A percentile compares a stretch with the other conserved stretches of the same genome.
Evolutionary conservation across 371 early-diverging fungal genomes (phyloP).

Genomic region (Choanephora cucurbitarum): DNA sequence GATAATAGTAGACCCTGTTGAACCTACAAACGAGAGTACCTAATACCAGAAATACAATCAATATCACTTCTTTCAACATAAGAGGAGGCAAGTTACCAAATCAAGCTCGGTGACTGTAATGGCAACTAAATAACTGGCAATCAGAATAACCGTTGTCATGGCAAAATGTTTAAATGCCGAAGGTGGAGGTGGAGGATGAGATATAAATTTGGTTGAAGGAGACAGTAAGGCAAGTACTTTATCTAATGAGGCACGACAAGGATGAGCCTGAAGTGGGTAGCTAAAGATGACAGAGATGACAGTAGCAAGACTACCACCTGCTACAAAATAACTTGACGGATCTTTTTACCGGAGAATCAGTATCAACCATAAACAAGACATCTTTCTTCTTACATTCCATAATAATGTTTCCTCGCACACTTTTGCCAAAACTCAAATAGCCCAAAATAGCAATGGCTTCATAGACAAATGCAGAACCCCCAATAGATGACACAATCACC

Average conservation of each 20-base stretch:
- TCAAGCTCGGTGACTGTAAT: slow-evolving; percentile 77
- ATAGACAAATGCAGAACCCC: slow-evolving; percentile 83
- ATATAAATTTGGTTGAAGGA: slow-evolving; percentile 28
- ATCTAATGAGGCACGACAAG: slow-evolving; percentile 91
- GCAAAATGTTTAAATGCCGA: slow-evolving; percentile 58
- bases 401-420: slow-evolving; percentile 89
- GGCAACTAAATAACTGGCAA: slow-evolving; percentile 73
- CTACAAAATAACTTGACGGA: slow-evolving; percentile 71
- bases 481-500: slow-evolving; percentile 77
- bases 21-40: slow-evolving; percentile 94
- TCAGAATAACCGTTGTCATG: slow-evolving; percentile 73
- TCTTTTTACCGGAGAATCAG: no score
- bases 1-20: slow-evolving; percentile 97
- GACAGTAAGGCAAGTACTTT: slow-evolving; percentile 58
- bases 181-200: slow-evolving; percentile 41
- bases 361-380: no score
- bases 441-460: slow-evolving; percentile 90
- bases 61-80: background rate
- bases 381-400: slow-evolving; percentile 83
- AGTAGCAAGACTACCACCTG: slow-evolving; percentile 87
- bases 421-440: slow-evolving; percentile 94
- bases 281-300: slow-evolving; percentile 92
- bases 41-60: slow-evolving; percentile 12
- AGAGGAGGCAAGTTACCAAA: no score
- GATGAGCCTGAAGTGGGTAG: slow-evolving; percentile 98